Base-by-base conservation (phyloP, 768 basidiomycete species). In the Russula dissimulans region DNA sequence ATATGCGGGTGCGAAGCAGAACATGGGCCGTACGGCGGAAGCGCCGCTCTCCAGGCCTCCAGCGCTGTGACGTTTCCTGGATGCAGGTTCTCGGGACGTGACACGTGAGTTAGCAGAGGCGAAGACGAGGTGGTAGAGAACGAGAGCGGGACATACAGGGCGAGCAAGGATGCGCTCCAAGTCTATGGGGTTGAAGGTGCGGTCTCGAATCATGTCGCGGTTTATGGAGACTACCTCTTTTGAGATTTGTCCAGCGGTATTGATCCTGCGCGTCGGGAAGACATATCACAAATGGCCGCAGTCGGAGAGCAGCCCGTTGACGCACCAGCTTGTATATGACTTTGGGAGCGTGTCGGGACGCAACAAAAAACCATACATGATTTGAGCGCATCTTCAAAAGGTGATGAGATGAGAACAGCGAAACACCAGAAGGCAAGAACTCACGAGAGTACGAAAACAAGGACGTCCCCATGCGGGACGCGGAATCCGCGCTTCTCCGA, bases 311-410 rank as follows among this genome's bases (percentile, higher is more conserved):
- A 48, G 29, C 26, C 18, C 39, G 61, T 32, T 26, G 48, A 66
- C 79, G 51, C 62, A 91, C 92, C 92, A 95, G 42, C 71, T 71
- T 22, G 75, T 77, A 65, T 95, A 95, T n/a, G 87, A 86, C 52
- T 73, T 75, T 22, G 90, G 85, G 26, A 95, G 80, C 5, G 91
- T 92, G 62, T 94, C 91, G 14, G 90, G 92, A 39, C 87, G 79
- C 44, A 91, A 67, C 22, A 91, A 74, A 68, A 84, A 88, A 1
- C 77, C 84, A 68, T 91, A 95, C 71, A 93, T 74, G 69, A 97
- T 97, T 70, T 95, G 93, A 3, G 84, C 86, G 66, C 85, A 95
- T n/a, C 89, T 90, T 32, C 5, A 29, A 14, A 8, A 36, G 39
- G 36, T 18, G 7, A 39, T 52, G 26, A 55, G 26, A 55, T 48